A percentile compares a stretch with the other conserved stretches of the same genome.
Evolutionary conservation across 139 green algal genomes (phyloP).

Genomic region (Dunaliella primolecta): DNA sequence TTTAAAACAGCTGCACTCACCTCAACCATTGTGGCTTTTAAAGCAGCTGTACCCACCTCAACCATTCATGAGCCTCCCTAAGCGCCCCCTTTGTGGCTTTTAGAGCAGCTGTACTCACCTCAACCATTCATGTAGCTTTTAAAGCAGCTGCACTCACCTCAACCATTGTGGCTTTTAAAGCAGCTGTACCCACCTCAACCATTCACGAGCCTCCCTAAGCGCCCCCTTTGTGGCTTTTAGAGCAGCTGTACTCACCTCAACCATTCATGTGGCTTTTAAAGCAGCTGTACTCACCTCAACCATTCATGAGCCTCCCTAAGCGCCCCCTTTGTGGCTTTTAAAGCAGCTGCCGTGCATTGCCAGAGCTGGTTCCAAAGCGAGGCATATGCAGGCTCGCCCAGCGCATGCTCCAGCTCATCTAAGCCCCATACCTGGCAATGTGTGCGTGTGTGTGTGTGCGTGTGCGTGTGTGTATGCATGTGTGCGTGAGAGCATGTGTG

Average conservation of each 20-base stretch:
- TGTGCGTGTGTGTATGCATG: not conserved
- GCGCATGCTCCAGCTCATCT: slow-evolving; percentile 20
- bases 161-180: not conserved
- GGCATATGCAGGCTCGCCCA: slow-evolving; percentile 22
- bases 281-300: not conserved
- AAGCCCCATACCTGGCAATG: slow-evolving; percentile 43
- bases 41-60: too few relatives aligned
- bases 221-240: not conserved
- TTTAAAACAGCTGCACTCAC: too few relatives aligned
- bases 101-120: not conserved
- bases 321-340: not conserved
- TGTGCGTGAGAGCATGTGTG: not conserved
- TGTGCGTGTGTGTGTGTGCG: slow-evolving; percentile 8
- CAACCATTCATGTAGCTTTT: not conserved
- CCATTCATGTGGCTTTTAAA: not conserved
- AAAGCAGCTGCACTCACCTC: not conserved
- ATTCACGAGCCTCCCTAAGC: too few relatives aligned
- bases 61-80: too few relatives aligned
- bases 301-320: slow-evolving; percentile 6
- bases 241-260: not conserved
- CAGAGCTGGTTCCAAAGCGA: slow-evolving; percentile 23
- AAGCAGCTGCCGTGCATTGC: not conserved
- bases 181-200: not conserved
- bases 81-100: too few relatives aligned
- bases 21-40: too few relatives aligned